Base-by-base conservation (phyloP, 1,284 basidiomycete genomes). In the Heliocybe sulcata region DNA sequence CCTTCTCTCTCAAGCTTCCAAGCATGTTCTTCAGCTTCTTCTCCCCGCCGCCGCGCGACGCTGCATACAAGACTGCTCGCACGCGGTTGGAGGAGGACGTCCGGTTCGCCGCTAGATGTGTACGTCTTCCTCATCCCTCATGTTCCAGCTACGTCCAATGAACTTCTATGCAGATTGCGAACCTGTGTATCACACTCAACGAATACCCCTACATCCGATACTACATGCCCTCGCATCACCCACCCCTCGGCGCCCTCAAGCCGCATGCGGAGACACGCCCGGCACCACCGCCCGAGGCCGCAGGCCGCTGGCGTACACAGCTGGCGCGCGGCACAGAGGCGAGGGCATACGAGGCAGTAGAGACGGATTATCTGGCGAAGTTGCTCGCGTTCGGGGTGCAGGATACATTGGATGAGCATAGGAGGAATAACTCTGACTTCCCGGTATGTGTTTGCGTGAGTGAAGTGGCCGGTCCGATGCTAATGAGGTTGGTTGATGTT, bases 161-260 rank as follows among this genome's bases (percentile, higher is more conserved):
- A 6, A 31, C 4, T 31, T 31, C 29, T 31, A 31, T 14, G 52
- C 68, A 94, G 92, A 88, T 98, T 58, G 72, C 92, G 35, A 98
- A 98, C 66, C 73, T 95, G 12, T 94, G 96, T 68, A 88, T 98
- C 23, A 86, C 92, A 0, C 73, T 99, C 52, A 91, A 94, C 66
- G 97, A 99, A 69, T 94, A 89, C 64, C 97, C 97, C 0, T 88
- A 86, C 67, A 91, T 99, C 61, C 89, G 97, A 23, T 99, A 98
- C 72, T 98, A 98, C 69, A 74, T 90, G 54, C 94, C 96, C 2
- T 72, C 81, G 10, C 82, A 91, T 62, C 92, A 97, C 65, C 77
- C 79, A 1, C 93, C 94, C 0, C 77, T 99, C 16, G 96, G 97
- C 1, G 85, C 95, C 0, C 79, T 95, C 45, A 83, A 85, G 59